phyloP scores from a whole-genome alignment of 352 stramenopile genomes.

The Globisporangium radiosum region DNA sequence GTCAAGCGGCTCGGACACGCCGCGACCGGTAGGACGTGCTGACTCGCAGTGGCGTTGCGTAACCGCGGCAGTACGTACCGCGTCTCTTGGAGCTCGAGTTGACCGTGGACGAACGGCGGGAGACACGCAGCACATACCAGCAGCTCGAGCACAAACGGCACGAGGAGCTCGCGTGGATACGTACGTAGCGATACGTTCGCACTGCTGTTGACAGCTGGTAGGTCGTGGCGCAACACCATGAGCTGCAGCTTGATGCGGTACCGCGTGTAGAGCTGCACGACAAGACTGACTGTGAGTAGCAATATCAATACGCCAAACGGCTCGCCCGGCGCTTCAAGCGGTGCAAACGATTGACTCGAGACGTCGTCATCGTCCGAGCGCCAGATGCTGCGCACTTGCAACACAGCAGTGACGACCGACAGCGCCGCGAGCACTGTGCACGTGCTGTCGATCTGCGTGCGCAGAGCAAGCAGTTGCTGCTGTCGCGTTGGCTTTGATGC shows the following conservation, averaged over 20 bases:
- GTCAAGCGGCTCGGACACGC: slow-evolving; percentile 21
- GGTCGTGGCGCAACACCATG: slow-evolving; percentile 39
- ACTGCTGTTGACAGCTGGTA: slow-evolving; percentile 17
- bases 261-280: slow-evolving; percentile 35
- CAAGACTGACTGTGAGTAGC: slow-evolving; percentile 5
- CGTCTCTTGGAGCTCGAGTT: slow-evolving; percentile 35
- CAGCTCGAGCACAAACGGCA: slow-evolving; percentile 39
- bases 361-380: slow-evolving; percentile 8
- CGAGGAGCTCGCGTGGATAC: slow-evolving; percentile 22
- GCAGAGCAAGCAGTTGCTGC: slow-evolving; percentile 25
- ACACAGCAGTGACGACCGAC: slow-evolving; percentile 32
- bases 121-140: slow-evolving; percentile 33
- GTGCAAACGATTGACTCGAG: no score
- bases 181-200: slow-evolving; percentile 8
- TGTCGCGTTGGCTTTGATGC: slow-evolving; percentile 14
- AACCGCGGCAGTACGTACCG: slow-evolving; percentile 26
- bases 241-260: slow-evolving; percentile 54
- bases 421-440: slow-evolving; percentile 27
- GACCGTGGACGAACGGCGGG: slow-evolving; percentile 41
- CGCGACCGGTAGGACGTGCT: background rate
- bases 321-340: no score
- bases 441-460: slow-evolving; percentile 24
- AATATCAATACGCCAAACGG: no score
- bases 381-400: slow-evolving; percentile 62
- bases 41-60: background rate